Base-by-base conservation (phyloP, 108 stramenopile species). In the Cyclotella sp. region DNA sequence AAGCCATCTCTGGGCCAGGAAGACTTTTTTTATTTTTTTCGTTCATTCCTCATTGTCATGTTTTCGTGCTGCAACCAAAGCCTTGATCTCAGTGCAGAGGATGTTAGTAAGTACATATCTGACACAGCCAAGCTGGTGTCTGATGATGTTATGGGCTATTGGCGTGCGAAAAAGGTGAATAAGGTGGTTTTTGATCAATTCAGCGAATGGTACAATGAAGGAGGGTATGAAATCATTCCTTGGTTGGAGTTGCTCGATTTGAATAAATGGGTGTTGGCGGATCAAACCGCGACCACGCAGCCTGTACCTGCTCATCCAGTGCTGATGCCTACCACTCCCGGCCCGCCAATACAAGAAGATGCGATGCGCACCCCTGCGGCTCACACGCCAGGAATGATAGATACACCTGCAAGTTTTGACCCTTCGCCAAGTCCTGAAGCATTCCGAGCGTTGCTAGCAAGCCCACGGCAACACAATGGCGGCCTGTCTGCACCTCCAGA, bases 191-290 rank as follows among this genome's bases (percentile, higher is more conserved):
- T 96, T 78, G 96, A 96, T 54, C 90, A 95, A 62, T 96, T 96
- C 71, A 94, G 96, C 19, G 88, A 87, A 55, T 96, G 97, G 97
- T 99, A 98, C 85, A 99, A 98, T 63, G 89, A 95, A 75, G 93
- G 93, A 21, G 98, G 98, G 22, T 97, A 86, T 63, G 90, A 97
- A 75, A 90, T 73, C 29, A 93, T 93, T 21, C 93, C 95, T 26
- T 99, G 97, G 96, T 76, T 99, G 54, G 98, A 99, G 77, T 93
- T 99, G 19, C 84, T 97, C 5, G 97, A 98, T 76, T 68, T 98
- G 47, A 83, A 89, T 40, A 99, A 99, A 82, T 97, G 96, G 97
- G 95, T 92, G 9, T 71, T 89, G 57, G 79, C 83, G 43, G 90
- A 91, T 64, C 76, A 80, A 34, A 39, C 69, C 28, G 29, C 63